Conservation (phyloP, 2,329 filamentous ascomycete genomes). For the Botrytis medusae region DNA sequence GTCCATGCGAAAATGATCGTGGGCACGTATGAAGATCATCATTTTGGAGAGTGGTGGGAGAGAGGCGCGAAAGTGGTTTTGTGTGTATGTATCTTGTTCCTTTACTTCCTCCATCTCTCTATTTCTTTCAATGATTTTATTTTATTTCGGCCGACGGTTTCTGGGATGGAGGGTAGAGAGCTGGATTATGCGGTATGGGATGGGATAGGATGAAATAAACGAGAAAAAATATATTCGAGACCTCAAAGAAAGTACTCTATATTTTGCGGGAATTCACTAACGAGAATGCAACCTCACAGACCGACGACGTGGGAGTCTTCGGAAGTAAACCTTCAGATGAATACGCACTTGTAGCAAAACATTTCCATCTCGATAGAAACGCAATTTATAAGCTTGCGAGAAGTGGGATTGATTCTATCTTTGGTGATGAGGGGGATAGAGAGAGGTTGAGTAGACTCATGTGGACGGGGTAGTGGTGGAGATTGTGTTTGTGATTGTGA, state of each 20-base stretch:
- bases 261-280: neutral
- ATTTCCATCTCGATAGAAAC: constrained; percentile 58
- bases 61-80: constrained; percentile 62
- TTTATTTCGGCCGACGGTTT: neutral
- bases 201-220: neutral
- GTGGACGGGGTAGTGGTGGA: constrained; percentile 41
- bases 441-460: constrained; percentile 52
- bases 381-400: constrained; percentile 57
- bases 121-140: neutral
- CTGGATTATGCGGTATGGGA: neutral
- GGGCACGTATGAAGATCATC: constrained; percentile 65
- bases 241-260: neutral
- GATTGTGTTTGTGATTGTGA: neutral
- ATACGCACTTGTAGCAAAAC: constrained; percentile 68
- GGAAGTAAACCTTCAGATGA: constrained; percentile 75
- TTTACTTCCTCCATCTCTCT: neutral
- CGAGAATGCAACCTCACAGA: constrained; percentile 49
- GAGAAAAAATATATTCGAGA: neutral
- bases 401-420: constrained; percentile 64
- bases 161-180: neutral
- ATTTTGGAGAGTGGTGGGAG: constrained; percentile 73
- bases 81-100: constrained; percentile 56
- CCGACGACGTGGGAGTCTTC: constrained; percentile 82
- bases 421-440: constrained; percentile 63
- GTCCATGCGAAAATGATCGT: constrained; percentile 72